These are phyloP conservation scores for Candida vaughaniae DNA, from an alignment of 805 yeast species.

Conservation along the genomic window DNA sequence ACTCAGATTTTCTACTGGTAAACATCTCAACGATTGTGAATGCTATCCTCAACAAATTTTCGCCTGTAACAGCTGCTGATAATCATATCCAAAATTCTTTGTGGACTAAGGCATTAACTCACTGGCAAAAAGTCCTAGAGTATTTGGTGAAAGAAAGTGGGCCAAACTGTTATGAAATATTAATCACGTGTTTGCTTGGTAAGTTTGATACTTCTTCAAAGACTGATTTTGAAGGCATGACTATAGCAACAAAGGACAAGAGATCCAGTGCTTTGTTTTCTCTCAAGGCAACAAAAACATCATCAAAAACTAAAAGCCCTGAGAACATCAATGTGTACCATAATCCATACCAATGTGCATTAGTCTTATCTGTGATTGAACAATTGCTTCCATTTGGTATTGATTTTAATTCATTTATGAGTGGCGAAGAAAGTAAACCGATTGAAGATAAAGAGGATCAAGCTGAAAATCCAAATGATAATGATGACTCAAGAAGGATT, in stretches of 20 bases:
- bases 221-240: neutral
- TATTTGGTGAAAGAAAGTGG: constrained; percentile 38
- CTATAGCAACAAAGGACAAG: constrained; percentile 7
- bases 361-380: constrained; percentile 30
- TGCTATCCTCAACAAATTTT: constrained; percentile 28
- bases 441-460: constrained; percentile 6
- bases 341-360: constrained; percentile 34
- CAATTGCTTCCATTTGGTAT: constrained; percentile 35
- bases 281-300: constrained; percentile 12
- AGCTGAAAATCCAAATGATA: constrained; percentile 3
- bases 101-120: constrained; percentile 30
- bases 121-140: constrained; percentile 28
- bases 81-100: constrained; percentile 30
- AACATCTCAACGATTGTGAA: constrained; percentile 29
- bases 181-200: constrained; percentile 28
- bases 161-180: constrained; percentile 34
- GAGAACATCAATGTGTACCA: constrained; percentile 23
- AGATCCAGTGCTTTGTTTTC: constrained; percentile 6
- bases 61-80: constrained; percentile 16
- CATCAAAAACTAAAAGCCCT: constrained; percentile 19
- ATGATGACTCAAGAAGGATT: constrained; percentile 20
- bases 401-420: constrained; percentile 25
- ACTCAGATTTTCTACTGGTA: constrained; percentile 32
- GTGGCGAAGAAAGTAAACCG: constrained; percentile 7
- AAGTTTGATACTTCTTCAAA: constrained; percentile 20